phyloP scores from a whole-genome alignment of 345 rosid genomes.

The Boechera stricta region DNA sequence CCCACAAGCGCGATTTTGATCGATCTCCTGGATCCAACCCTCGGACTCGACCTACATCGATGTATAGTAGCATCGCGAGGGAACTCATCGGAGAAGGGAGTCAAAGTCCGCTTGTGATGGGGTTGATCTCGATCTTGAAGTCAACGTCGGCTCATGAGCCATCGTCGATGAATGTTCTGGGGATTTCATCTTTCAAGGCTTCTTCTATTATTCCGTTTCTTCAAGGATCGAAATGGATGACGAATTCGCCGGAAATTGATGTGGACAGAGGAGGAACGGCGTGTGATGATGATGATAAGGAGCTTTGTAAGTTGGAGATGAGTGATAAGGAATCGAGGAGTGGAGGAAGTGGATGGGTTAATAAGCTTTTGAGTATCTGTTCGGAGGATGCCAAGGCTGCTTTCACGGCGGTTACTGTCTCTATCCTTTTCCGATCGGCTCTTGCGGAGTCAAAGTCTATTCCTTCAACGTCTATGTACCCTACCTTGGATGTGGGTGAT shows the following conservation, averaged over 20 bases:
- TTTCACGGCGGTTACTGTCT: constrained; percentile 81
- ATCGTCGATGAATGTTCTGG: constrained; percentile 42
- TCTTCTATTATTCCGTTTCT: constrained; percentile 67
- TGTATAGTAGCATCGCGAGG: constrained; percentile 51
- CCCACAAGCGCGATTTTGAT: constrained; percentile 47
- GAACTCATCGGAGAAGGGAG: constrained; percentile 55
- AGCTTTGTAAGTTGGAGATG: constrained; percentile 36
- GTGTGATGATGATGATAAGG: constrained; percentile 31
- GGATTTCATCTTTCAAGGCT: constrained; percentile 64
- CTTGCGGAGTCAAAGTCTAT: constrained; percentile 92
- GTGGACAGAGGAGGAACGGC: constrained; percentile 58
- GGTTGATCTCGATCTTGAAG: constrained; percentile 64
- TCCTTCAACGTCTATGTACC: constrained; percentile 84
- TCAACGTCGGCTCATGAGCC: constrained; percentile 57
- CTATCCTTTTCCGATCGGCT: constrained; percentile 71
- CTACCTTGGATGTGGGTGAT: constrained; percentile 83
- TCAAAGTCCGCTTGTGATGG: constrained; percentile 54
- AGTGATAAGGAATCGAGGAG: constrained; percentile 45
- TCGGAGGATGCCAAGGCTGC: constrained; percentile 91
- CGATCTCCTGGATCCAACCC: constrained; percentile 18
- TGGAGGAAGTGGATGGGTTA: constrained; percentile 65
- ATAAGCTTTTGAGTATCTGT: constrained; percentile 55
- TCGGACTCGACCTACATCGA: constrained; percentile 36
- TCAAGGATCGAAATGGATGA: constrained; percentile 65
- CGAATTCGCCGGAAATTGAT: constrained; percentile 31